Evolutionary conservation across 2,329 filamentous ascomycete genomes (phyloP).

Genomic region (Plenodomus tracheiphilus): DNA sequence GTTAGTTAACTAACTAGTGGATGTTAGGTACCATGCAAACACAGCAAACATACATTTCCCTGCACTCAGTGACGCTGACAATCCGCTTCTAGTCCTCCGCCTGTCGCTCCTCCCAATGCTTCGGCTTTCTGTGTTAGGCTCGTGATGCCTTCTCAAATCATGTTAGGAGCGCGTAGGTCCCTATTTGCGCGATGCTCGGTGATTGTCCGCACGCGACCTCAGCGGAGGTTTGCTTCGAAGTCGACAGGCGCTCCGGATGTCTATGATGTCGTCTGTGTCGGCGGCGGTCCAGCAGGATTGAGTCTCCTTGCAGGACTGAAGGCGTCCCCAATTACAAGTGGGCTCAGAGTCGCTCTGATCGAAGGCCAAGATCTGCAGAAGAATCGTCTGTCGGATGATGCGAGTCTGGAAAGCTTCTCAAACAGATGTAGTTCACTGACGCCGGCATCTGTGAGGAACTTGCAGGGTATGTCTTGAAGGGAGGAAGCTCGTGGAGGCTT

Average conservation of each 20-base stretch:
- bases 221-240: conserved; percentile 38
- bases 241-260: conserved; percentile 62
- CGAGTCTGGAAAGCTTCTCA: conserved; percentile 72
- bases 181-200: conserved; percentile 14
- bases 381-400: conserved; percentile 64
- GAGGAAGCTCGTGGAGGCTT: background rate
- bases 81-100: too few species aligned
- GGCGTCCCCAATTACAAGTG: conserved; percentile 72
- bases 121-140: conserved; percentile 15
- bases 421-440: conserved; percentile 97
- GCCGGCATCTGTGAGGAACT: conserved; percentile 80
- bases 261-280: conserved; percentile 91
- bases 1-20: too few species aligned
- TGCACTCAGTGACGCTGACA: too few species aligned
- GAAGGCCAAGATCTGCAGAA: conserved; percentile 84
- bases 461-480: conserved; percentile 55
- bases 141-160: conserved; percentile 40
- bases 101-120: conserved; percentile 23
- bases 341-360: conserved; percentile 82
- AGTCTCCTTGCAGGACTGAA: conserved; percentile 57
- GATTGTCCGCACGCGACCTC: conserved; percentile 18
- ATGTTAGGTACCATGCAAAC: conserved; percentile 13
- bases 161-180: conserved; percentile 19
- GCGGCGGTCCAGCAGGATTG: conserved; percentile 85
- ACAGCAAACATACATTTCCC: conserved; percentile 34